A percentile compares a stretch with the other conserved stretches of the same genome.
These are phyloP conservation scores for Auricularia heimuer DNA, from an alignment of 768 basidiomycete genomes.

Conservation along the genomic window DNA sequence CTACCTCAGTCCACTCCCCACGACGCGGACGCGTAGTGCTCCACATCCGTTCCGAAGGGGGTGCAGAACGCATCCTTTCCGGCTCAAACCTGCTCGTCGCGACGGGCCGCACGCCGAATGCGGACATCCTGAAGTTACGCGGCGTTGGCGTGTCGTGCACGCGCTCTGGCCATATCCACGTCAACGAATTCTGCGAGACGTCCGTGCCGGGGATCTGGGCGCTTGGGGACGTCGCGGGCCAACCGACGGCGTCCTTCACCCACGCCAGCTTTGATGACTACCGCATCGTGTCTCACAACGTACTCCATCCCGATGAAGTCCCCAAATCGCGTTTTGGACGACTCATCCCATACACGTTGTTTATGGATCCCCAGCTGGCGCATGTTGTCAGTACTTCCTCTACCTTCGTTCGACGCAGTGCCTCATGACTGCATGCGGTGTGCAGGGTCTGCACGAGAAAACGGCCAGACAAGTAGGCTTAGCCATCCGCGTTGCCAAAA, in stretches of 20 bases:
- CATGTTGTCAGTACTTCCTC: conserved; percentile 9
- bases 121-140: conserved; percentile 7
- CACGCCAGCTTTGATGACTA: conserved; percentile 11
- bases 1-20: neutral
- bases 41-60: neutral
- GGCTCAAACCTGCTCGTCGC: conserved; percentile 10
- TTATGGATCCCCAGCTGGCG: conserved; percentile 11
- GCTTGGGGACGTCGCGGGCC: conserved; percentile 11
- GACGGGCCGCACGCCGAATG: conserved; percentile 9
- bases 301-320: neutral
- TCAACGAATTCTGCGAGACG: conserved; percentile 7
- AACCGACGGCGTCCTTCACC: conserved; percentile 9
- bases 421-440: neutral
- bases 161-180: conserved; percentile 4
- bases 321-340: conserved; percentile 7
- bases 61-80: neutral
- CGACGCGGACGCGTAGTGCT: neutral
- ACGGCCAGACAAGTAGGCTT: neutral
- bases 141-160: conserved; percentile 5
- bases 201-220: conserved; percentile 8
- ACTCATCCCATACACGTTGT: conserved; percentile 9
- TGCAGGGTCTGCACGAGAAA: neutral
- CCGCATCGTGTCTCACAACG: neutral
- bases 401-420: neutral
- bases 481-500: conserved; percentile 7